Base-by-base conservation (phyloP, 208 protist genomes). In the Leishmania aethiopica region DNA sequence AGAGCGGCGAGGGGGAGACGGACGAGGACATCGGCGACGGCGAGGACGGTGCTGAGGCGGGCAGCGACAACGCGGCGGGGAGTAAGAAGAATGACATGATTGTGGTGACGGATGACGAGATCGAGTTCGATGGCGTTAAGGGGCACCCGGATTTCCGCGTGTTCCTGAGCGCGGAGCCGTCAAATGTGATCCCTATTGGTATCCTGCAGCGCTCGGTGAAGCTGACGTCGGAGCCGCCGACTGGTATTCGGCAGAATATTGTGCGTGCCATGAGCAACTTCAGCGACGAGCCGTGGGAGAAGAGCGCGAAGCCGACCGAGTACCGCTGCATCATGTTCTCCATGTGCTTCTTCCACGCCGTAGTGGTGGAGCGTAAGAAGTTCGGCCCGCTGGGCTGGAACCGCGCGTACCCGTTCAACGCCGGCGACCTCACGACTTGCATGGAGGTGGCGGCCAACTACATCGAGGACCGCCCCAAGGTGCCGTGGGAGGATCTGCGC, bases 151-250 rank as follows among this genome's bases (percentile, higher is more conserved):
- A 99, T 49, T 99, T 99, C 92, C 97, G 99, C 83, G 94, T 99
- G 6, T 99, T 99, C 88, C 90, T 99, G 3, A 98, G 98, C 71
- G 98, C 98, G 3, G 98, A 99, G 90, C 98, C 99, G 53, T 98
- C 95, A 8, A 81, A 88, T n/a, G 90, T 97, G 66, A 99, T 99
- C 80, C 98, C 99, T 28, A 98, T 99, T 79, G 99, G 98, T 86
- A 94, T 99, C 62, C 91, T 99, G 57, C 97, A 99, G 90, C 93
- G 93, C 59, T 99, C 95, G n/a, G 99, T 99, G 82, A 99, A 99
- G 91, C 90, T 99, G 75, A 99, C 99, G 25, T 99, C 99, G 81
- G 99, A 99, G 92, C 99, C 99, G 53, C 99, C 99, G 25, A 95
- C 93, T 15, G 99, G 99, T 85, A 97, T 99, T 66, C 93, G 96